Base-by-base conservation (phyloP, 2,329 filamentous ascomycete genomes). In the Parafenestella ontariensis region DNA sequence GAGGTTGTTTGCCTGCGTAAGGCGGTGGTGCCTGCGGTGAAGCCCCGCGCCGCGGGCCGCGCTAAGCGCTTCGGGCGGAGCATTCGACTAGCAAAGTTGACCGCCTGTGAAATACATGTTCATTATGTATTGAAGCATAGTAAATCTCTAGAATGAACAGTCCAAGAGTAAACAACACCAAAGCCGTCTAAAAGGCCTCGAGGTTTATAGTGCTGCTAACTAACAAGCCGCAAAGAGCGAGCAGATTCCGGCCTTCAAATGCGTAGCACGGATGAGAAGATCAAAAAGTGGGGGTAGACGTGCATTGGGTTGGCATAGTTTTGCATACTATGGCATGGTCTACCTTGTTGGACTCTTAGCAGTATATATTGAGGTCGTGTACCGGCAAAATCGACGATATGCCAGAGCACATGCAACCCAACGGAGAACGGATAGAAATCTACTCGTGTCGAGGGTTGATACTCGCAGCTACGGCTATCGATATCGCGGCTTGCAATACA, bases 21-120 rank as follows among this genome's bases (percentile, higher is more conserved):
- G 41, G 49, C 51, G 50, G 47, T 62, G 55, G 55, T 66, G 63
- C 61, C 59, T 63, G 56, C 53, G 58, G 64, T 34, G 43, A 52
- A 43, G 56, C 59, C 58, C 52, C 55, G 51, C 56, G 37, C 23
- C 29, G 49, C 33, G 53, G 50, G 51, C 6, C 37, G 21, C 37
- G 51, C 41, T 45, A 51, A 46, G 24, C 37, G 20, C 46, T 21
- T 45, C 17, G 37, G 36, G 47, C 20, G 28, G 37, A 41, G 52
- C 49, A 47, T 56, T 49, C 48, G 46, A n/a, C 41, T 24, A 10
- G 17, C 31, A 21, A 24, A 21, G 10, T 40, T n/a, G 37, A 40
- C 37, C 15, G 2, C 5, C 9, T 21, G 20, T 23, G 21, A 23
- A 24, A 15, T 23, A 15, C 21, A 23, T 15, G 11, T 23, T 24